These are phyloP conservation scores for Artemisia annua DNA, from an alignment of 129 eudicot species.

Conservation along the genomic window DNA sequence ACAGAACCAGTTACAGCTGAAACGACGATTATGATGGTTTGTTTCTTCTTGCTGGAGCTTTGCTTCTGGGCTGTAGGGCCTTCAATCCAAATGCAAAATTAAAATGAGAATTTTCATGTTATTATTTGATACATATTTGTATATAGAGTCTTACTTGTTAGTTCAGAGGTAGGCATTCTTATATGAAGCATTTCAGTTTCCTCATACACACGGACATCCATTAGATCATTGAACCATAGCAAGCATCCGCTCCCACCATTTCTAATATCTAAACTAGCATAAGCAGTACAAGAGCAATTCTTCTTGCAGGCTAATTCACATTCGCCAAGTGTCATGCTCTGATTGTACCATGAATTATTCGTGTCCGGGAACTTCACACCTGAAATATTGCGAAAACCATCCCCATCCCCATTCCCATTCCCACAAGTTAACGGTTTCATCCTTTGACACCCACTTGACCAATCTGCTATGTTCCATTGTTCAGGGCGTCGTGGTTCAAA, in stretches of 20 bases:
- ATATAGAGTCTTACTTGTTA: slow-evolving; percentile 15
- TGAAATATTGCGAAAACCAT: slow-evolving; percentile 35
- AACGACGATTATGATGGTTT: slow-evolving; percentile 8
- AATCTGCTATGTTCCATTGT: slow-evolving; percentile 43
- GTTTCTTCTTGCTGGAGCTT: slow-evolving; percentile 16
- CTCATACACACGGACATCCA: slow-evolving; percentile 38
- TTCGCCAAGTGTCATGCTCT: slow-evolving; percentile 40
- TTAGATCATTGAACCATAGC: slow-evolving; percentile 51
- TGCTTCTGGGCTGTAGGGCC: slow-evolving; percentile 6
- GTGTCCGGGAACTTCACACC: slow-evolving; percentile 48
- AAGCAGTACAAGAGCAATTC: slow-evolving; percentile 59
- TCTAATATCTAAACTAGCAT: slow-evolving; percentile 39
- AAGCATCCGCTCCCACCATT: slow-evolving; percentile 58
- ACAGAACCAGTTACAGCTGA: slow-evolving; percentile 2
- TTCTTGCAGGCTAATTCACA: slow-evolving; percentile 47
- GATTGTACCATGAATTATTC: slow-evolving; percentile 22
- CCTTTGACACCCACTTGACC: slow-evolving; percentile 57
- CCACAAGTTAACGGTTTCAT: slow-evolving; percentile 30
- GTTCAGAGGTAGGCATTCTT: slow-evolving; percentile 48
- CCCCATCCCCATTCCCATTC: slow-evolving; percentile 41
- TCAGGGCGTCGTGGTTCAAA: slow-evolving; percentile 42
- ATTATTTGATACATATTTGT: not conserved
- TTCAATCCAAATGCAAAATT: slow-evolving; percentile 9
- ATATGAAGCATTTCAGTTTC: slow-evolving; percentile 40
- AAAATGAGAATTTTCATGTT: not conserved